Percentiles rank a stretch among this genome's conserved stretches.
Conservation (phyloP, 495 filamentous ascomycete species). For the Glutinoglossum americanum region DNA sequence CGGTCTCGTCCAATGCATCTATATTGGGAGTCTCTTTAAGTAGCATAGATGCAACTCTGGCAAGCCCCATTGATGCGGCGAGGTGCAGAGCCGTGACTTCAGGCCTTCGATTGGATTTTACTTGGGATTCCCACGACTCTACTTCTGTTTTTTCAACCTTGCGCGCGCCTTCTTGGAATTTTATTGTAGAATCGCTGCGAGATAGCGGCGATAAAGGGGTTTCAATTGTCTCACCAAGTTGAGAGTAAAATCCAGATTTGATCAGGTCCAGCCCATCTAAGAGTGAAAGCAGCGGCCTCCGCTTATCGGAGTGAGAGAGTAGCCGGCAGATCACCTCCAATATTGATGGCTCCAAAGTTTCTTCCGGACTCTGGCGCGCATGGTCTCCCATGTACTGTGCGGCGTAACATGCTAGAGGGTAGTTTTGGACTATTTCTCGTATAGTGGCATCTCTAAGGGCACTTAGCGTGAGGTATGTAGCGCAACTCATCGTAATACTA, state of each 20-base stretch:
- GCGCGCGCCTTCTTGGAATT: too few relatives aligned
- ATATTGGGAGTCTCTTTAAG: constrained; percentile 4
- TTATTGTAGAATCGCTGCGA: too few relatives aligned
- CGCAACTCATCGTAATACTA: constrained; percentile 19
- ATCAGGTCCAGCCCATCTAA: constrained; percentile 6
- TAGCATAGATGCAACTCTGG: constrained; percentile 5
- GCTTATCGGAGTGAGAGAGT: neutral
- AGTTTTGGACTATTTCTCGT: neutral
- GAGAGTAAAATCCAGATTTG: constrained; percentile 1
- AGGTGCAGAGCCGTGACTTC: constrained; percentile 4
- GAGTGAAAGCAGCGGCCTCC: constrained; percentile 5
- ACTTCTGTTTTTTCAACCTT: neutral
- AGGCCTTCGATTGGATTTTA: neutral
- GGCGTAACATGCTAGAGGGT: constrained; percentile 6
- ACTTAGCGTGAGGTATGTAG: constrained; percentile 24
- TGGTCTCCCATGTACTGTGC: constrained; percentile 8
- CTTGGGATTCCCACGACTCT: neutral
- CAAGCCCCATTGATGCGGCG: constrained; percentile 8
- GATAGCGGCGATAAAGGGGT: too few relatives aligned
- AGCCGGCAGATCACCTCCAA: constrained; percentile 7
- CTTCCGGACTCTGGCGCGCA: constrained; percentile 6
- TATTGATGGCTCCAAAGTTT: constrained; percentile 3
- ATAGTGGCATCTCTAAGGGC: neutral
- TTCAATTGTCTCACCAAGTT: too few relatives aligned
- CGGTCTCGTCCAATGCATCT: neutral